These are phyloP conservation scores for Melaleuca quinquenervia DNA, from an alignment of 345 rosid species.

Conservation along the genomic window DNA sequence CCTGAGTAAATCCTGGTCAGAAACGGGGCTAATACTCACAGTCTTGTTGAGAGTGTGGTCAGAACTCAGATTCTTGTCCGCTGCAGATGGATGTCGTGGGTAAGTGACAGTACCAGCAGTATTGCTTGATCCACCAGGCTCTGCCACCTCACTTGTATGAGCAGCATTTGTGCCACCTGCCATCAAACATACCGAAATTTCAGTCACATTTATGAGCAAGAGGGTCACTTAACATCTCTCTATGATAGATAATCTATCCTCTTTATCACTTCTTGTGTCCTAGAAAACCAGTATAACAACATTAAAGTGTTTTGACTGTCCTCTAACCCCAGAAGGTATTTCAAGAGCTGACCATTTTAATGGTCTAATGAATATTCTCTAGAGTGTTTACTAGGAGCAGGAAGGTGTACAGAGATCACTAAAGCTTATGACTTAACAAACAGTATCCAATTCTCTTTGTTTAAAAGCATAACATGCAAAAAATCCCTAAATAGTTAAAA, in stretches of 20 bases:
- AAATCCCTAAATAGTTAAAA: neutral
- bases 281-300: neutral
- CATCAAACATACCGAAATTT: slow-evolving; percentile 1
- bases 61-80: slow-evolving; percentile 38
- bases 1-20: neutral
- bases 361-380: neutral
- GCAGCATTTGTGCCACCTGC: slow-evolving; percentile 44
- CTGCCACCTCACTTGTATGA: slow-evolving; percentile 33
- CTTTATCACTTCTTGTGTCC: neutral
- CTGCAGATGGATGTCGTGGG: slow-evolving; percentile 36
- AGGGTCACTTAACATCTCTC: neutral
- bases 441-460: neutral
- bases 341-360: neutral
- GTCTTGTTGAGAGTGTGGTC: slow-evolving; percentile 40
- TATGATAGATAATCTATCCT: neutral
- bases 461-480: neutral
- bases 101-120: slow-evolving; percentile 30
- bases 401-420: neutral
- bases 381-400: neutral
- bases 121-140: slow-evolving; percentile 27
- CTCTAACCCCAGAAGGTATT: neutral
- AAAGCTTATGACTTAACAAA: neutral
- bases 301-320: neutral
- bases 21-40: slow-evolving; percentile 24
- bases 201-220: neutral